A percentile compares a stretch with the other conserved stretches of the same genome.
phyloP scores from a whole-genome alignment of 805 yeast species.

The Candida tammaniensis region DNA sequence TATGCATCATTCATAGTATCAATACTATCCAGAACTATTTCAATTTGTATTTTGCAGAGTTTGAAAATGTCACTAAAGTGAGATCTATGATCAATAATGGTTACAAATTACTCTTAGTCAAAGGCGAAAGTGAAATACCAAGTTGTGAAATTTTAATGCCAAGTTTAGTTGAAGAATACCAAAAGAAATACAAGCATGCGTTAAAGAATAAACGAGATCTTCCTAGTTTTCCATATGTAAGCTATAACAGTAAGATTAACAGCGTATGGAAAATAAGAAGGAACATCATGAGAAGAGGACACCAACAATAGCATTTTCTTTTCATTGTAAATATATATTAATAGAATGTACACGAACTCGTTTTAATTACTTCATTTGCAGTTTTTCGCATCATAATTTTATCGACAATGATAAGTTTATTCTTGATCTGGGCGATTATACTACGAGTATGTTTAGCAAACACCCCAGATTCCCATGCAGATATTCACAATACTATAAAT shows the following conservation, averaged over 20 bases:
- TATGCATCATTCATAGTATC: constrained; percentile 68
- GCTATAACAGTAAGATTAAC: constrained; percentile 46
- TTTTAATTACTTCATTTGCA: no score
- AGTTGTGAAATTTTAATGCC: constrained; percentile 47
- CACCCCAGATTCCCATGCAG: neutral
- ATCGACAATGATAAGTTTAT: constrained; percentile 1
- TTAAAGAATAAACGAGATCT: constrained; percentile 7
- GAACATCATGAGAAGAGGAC: constrained; percentile 44
- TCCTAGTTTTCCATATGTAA: constrained; percentile 41
- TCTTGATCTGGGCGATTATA: constrained; percentile 1
- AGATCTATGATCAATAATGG: constrained; percentile 18
- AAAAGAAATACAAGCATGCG: constrained; percentile 17
- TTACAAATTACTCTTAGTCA: constrained; percentile 43
- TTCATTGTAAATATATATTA: no score
- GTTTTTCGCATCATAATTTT: neutral
- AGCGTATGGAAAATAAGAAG: constrained; percentile 58
- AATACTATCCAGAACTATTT: constrained; percentile 36
- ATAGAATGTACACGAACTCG: no score
- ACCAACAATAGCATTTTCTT: constrained; percentile 1
- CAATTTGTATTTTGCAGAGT: constrained; percentile 56
- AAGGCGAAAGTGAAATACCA: constrained; percentile 70
- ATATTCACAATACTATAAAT: constrained; percentile 5
- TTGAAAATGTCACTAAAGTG: constrained; percentile 7
- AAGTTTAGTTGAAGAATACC: constrained; percentile 19
- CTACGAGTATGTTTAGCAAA: no score